These are phyloP conservation scores for Grosmannia serpens DNA, from an alignment of 2,329 filamentous ascomycete species.

Conservation along the genomic window DNA sequence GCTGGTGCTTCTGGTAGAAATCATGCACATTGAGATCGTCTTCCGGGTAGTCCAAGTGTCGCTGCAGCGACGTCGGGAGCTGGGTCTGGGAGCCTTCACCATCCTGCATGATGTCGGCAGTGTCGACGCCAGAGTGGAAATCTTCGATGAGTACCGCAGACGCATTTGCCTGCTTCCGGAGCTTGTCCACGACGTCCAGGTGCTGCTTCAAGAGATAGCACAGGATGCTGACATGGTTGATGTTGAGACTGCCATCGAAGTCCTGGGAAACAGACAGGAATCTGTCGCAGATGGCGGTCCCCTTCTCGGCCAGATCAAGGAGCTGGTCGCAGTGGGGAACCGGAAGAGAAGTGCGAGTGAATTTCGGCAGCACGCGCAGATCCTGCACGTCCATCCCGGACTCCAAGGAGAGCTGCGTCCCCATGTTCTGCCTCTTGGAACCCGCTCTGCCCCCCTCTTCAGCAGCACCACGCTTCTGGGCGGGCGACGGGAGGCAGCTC, in stretches of 20 bases:
- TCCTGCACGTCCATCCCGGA: not conserved
- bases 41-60: not conserved
- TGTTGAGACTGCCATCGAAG: not conserved
- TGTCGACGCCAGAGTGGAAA: too few species aligned
- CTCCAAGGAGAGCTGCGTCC: not conserved
- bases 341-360: not conserved
- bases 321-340: not conserved
- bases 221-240: not conserved
- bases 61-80: not conserved
- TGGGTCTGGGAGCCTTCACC: too few species aligned
- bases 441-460: too few species aligned
- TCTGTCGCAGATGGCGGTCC: not conserved
- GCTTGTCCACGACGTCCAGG: not conserved
- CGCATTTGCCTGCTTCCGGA: not conserved
- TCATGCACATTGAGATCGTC: not conserved
- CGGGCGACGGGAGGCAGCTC: too few species aligned
- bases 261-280: not conserved
- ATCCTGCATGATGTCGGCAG: too few species aligned
- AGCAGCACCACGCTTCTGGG: too few species aligned
- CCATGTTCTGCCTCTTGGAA: too few species aligned
- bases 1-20: not conserved
- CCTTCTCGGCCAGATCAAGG: not conserved
- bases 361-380: not conserved
- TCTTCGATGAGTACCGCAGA: too few species aligned
- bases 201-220: not conserved